Evolutionary conservation across 495 filamentous ascomycete genomes (phyloP).

Genomic region (Daldinia caldariorum): DNA sequence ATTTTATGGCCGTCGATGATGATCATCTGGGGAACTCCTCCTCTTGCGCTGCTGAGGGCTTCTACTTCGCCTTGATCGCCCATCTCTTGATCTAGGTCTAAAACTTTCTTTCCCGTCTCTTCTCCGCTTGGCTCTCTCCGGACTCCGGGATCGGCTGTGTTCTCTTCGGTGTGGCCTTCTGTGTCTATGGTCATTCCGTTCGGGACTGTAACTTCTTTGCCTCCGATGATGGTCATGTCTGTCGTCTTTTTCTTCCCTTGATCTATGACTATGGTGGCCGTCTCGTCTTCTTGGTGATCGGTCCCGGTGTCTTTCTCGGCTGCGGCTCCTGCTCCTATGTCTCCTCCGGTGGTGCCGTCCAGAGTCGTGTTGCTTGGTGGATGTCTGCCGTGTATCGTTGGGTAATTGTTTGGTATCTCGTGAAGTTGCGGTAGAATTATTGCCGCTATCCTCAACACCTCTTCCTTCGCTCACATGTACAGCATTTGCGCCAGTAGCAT

Average conservation of each 20-base stretch:
- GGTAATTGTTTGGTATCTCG: slow-evolving; percentile 26
- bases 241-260: slow-evolving; percentile 37
- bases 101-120: slow-evolving; percentile 34
- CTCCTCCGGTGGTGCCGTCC: slow-evolving; percentile 51
- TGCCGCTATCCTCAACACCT: slow-evolving; percentile 10
- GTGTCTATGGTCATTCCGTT: slow-evolving; percentile 22
- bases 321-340: slow-evolving; percentile 51
- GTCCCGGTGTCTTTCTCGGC: slow-evolving; percentile 42
- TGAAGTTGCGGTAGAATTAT: slow-evolving; percentile 10
- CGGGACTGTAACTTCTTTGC: slow-evolving; percentile 32
- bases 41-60: slow-evolving; percentile 35
- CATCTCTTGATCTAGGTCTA: slow-evolving; percentile 35
- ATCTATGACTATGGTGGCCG: slow-evolving; percentile 24
- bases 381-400: slow-evolving; percentile 37
- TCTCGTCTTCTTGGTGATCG: slow-evolving; percentile 33
- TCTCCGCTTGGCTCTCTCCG: slow-evolving; percentile 36
- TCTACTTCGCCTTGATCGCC: slow-evolving; percentile 40
- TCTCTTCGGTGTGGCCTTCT: slow-evolving; percentile 24
- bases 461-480: slow-evolving; percentile 49
- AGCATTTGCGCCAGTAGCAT: slow-evolving; percentile 61
- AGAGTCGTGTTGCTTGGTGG: slow-evolving; percentile 45
- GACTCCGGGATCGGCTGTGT: slow-evolving; percentile 33
- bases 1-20: background rate
- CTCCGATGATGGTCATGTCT: slow-evolving; percentile 29
- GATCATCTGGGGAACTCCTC: slow-evolving; percentile 21